Evolutionary conservation across 2,329 filamentous ascomycete species (phyloP), one percentile per base, ranked within the genome.

Genomic region (Paramyrothecium sp.): DNA sequence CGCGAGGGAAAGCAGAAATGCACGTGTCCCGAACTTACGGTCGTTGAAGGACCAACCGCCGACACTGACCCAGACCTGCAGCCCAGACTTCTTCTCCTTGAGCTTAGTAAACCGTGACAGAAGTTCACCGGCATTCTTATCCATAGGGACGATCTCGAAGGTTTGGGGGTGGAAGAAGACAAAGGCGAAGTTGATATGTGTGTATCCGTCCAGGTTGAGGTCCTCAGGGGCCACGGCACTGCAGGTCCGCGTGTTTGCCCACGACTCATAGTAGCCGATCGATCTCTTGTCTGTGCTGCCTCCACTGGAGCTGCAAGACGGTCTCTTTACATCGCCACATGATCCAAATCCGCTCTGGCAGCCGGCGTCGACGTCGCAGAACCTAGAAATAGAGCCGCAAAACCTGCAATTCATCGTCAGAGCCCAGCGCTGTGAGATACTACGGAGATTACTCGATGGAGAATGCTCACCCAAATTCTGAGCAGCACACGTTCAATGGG

Each of bases 171-270:
- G 69, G 53, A 81, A 72, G 22, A 70, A 71, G 1, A 71, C 73
- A 55, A 80, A 81, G 0, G 77, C 73, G 51, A 68, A 72, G 59
- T 73, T 73, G 54, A 74, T 3, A 23, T 62, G 58, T 5, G 61
- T 62, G 50, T 58, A 54, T n/a, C 60, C 54, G 16, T 51, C 38
- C 3, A 66, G 4, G 44, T 58, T 51, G 23, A 66, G 20, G 58
- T 67, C 51, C 41, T 65, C 60, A 0, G 60, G 62, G 1, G 17
- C 11, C 0, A 58, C 54, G 3, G 26, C 11, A 10, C 60, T 54
- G 54, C 71, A 73, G 7, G 44, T 10, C 2, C 66, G 54, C 0
- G 57, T 61, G 7, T 41, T 50, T 2, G 60, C 57, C 56, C 59
- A 59, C 3, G 26, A 33, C 44, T 60, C 59, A 20, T 75, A 76